A percentile compares a stretch with the other conserved stretches of the same genome.
Evolutionary conservation across 164 flowering plant species (phyloP).

Genomic region (Magnolia kwangsiensis): DNA sequence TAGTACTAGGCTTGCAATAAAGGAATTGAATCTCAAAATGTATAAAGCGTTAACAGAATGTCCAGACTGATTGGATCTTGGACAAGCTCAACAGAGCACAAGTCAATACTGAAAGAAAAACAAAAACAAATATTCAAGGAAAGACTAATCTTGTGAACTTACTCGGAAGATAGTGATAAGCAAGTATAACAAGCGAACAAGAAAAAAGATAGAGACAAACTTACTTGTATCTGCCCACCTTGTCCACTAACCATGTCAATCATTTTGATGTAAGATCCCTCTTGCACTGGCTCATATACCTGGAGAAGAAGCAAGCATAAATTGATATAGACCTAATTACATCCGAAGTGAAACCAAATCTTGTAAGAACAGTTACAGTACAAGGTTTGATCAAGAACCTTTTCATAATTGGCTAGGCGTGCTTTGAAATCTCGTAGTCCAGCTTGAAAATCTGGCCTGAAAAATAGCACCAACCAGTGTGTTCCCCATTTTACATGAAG

Average conservation of each 20-base stretch:
- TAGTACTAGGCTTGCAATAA: no score
- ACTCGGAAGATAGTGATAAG: neutral
- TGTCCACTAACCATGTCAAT: constrained; percentile 95
- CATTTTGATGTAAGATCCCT: constrained; percentile 98
- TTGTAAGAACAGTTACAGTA: neutral
- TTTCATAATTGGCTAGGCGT: constrained; percentile 84
- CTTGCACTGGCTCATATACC: constrained; percentile 99
- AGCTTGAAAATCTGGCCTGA: constrained; percentile 91
- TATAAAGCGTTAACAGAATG: no score
- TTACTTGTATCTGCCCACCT: constrained; percentile 97
- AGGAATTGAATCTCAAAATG: no score
- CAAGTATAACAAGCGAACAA: neutral
- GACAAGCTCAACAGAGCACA: neutral
- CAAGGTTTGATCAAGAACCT: constrained; percentile 21
- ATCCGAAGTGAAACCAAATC: neutral
- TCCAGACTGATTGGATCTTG: neutral
- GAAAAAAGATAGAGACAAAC: constrained; percentile 12
- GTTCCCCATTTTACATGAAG: neutral
- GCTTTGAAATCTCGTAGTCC: constrained; percentile 77
- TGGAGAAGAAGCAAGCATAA: constrained; percentile 15
- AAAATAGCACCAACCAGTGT: constrained; percentile 17
- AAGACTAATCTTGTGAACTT: neutral
- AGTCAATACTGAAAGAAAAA: neutral
- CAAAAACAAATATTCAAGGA: neutral
- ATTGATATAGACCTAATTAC: neutral